Base-by-base conservation (phyloP, 176 grass and related monocot genomes). In the Oryza punctata region DNA sequence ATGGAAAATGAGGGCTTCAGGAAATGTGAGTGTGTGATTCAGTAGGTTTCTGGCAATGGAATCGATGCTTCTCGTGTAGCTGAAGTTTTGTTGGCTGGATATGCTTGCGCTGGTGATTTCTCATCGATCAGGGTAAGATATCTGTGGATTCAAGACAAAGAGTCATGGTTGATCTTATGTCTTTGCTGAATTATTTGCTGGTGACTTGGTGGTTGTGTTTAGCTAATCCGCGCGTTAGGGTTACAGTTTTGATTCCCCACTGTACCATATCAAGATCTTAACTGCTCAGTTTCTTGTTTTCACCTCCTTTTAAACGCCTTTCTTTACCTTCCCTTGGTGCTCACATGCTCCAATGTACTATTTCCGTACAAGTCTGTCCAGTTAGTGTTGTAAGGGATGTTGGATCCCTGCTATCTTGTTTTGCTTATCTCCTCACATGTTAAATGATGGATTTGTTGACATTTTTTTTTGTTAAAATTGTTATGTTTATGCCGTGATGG, bases 1-100 rank as follows among this genome's bases (percentile, higher is more conserved):
- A 70, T 33, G 47, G 90, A 90, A 57, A 90, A 74, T 2, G 93
- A 95, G 47, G 90, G 77, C 63, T 93, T 96, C 80, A 89, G 93
- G 67, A 95, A 92, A 90, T 98, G 96, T 15, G 91, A 94, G 64
- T 98, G 96, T 72, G 89, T 91, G 67, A 89, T 98, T 88, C 91
- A 95, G 83, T 98, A 96, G 77, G 77, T 72, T 87, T 86, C 5
- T 81, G n/a, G 65, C 27, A 35, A 46, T 77, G 67, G 81, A 80
- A 61, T 45, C 15, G 46, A 75, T 61, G 71, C 18, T 84, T 67
- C 47, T 30, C 26, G 38, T 59, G 37, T 69, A 63, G n/a, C 40
- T 37, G 40, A 63, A 68, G 25, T 54, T 24, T 30, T 70, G 33
- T 47, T 59, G 21, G 60, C 65, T 73, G 78, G 66, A 61, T 40